Conservation (phyloP, 371 early-diverging fungal species). For the Syncephalastrum sp. region DNA sequence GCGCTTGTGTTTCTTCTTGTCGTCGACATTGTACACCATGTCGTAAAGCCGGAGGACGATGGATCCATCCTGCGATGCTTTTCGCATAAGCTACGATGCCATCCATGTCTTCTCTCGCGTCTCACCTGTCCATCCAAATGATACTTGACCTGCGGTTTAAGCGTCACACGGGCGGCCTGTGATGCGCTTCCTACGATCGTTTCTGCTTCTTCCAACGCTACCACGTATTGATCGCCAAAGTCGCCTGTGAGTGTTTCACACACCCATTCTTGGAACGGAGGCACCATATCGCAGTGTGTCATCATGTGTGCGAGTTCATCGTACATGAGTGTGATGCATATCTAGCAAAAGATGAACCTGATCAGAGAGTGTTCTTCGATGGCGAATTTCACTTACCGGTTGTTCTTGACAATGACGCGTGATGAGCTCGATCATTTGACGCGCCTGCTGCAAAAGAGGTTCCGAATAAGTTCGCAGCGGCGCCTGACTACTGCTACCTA, state of each 20-base stretch:
- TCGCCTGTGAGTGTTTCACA: constrained; percentile 62
- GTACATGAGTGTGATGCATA: constrained; percentile 66
- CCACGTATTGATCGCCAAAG: constrained; percentile 66
- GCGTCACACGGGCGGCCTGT: not conserved
- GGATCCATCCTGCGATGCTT: constrained; percentile 13
- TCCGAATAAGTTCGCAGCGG: not conserved
- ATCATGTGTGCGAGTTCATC: constrained; percentile 74
- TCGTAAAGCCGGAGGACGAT: constrained; percentile 27
- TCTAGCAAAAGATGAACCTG: constrained; percentile 28
- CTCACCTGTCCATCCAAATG: constrained; percentile 41
- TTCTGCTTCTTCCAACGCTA: constrained; percentile 27
- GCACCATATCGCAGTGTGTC: constrained; percentile 47
- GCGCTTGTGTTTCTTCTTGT: constrained; percentile 31
- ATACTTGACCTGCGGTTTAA: constrained; percentile 40
- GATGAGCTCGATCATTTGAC: constrained; percentile 45
- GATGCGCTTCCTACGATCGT: constrained; percentile 9
- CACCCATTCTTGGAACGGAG: constrained; percentile 66
- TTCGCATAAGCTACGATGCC: not conserved
- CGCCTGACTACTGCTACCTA: not conserved
- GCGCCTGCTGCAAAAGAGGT: constrained; percentile 45
- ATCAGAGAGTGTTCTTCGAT: not conserved
- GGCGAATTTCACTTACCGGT: constrained; percentile 33
- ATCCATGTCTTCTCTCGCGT: not conserved
- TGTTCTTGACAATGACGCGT: constrained; percentile 44
- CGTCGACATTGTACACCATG: constrained; percentile 20